A percentile compares a stretch with the other conserved stretches of the same genome.
Conservation (phyloP, 2,329 filamentous ascomycete species). For the Graphiopsis chlorocephala region DNA sequence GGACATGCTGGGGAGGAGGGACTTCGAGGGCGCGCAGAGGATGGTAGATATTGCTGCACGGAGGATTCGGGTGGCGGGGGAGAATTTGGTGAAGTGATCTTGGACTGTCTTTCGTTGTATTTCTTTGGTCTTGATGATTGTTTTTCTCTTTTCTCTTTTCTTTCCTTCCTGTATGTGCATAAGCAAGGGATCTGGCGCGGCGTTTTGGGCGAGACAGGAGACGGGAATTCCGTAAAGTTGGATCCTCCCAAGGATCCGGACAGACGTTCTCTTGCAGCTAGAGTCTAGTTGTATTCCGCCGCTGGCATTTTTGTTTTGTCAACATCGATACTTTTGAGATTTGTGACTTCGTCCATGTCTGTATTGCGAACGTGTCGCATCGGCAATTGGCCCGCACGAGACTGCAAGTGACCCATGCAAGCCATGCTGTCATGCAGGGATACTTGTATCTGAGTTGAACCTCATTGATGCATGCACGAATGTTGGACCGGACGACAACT, state of each 20-base stretch:
- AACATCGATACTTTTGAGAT: background rate
- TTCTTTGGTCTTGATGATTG: background rate
- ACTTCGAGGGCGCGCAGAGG: slow-evolving; percentile 67
- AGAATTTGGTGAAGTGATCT: slow-evolving; percentile 24
- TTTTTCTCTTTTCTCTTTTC: background rate
- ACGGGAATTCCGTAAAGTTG: background rate
- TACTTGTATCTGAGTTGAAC: background rate
- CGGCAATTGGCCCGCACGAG: background rate
- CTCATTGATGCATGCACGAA: background rate
- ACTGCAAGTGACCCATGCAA: background rate
- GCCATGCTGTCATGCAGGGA: background rate
- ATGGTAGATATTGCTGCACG: slow-evolving; percentile 70
- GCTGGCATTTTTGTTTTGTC: background rate
- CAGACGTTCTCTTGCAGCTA: background rate
- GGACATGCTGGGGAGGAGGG: slow-evolving; percentile 69
- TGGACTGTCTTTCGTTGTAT: background rate
- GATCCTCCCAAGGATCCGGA: background rate
- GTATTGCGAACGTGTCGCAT: background rate
- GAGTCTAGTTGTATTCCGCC: background rate
- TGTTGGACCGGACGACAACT: too few species aligned
- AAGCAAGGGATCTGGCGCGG: background rate
- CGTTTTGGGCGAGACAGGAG: background rate
- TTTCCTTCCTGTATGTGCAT: background rate
- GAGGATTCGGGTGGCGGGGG: slow-evolving; percentile 62
- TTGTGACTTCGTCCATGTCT: background rate